phyloP scores from a whole-genome alignment of 2,329 filamentous ascomycete genomes.

The Meredithiella fracta region DNA sequence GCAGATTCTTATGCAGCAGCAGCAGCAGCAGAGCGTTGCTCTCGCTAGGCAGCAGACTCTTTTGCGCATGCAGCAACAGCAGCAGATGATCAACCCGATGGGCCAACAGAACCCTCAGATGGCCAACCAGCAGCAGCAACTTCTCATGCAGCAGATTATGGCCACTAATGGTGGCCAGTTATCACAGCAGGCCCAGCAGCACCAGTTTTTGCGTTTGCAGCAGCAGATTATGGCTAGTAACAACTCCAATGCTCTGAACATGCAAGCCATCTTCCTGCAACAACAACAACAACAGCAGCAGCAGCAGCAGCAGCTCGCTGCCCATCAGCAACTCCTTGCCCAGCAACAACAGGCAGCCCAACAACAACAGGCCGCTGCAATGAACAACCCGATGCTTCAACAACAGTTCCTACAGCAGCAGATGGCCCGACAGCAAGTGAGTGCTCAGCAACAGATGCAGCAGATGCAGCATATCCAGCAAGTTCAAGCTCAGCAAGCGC shows the following conservation, averaged over 20 bases:
- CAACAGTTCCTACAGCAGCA: slow-evolving; percentile 7
- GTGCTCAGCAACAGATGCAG: slow-evolving; percentile 2
- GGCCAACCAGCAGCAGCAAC: neutral
- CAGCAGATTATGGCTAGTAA: neutral
- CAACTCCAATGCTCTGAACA: slow-evolving; percentile 21
- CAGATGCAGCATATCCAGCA: slow-evolving; percentile 15
- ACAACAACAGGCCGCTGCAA: slow-evolving; percentile 17
- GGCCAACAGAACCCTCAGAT: neutral
- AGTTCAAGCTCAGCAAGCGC: slow-evolving; percentile 18
- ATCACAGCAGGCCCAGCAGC: neutral
- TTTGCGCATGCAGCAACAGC: slow-evolving; percentile 16
- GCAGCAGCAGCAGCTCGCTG: slow-evolving; percentile 18
- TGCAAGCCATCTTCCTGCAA: slow-evolving; percentile 18
- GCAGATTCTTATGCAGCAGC: slow-evolving; percentile 22
- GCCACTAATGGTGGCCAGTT: neutral
- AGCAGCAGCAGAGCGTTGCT: slow-evolving; percentile 17
- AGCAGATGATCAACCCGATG: slow-evolving; percentile 15
- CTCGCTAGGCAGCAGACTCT: neutral
- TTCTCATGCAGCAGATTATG: slow-evolving; percentile 2
- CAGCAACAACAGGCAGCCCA: slow-evolving; percentile 17
- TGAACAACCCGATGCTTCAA: slow-evolving; percentile 2
- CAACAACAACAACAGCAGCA: slow-evolving; percentile 21
- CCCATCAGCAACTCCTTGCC: no score
- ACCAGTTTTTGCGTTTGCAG: neutral
- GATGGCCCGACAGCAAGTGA: slow-evolving; percentile 1